Conservation (phyloP, 129 eudicot species). For the Cynara cardunculus region DNA sequence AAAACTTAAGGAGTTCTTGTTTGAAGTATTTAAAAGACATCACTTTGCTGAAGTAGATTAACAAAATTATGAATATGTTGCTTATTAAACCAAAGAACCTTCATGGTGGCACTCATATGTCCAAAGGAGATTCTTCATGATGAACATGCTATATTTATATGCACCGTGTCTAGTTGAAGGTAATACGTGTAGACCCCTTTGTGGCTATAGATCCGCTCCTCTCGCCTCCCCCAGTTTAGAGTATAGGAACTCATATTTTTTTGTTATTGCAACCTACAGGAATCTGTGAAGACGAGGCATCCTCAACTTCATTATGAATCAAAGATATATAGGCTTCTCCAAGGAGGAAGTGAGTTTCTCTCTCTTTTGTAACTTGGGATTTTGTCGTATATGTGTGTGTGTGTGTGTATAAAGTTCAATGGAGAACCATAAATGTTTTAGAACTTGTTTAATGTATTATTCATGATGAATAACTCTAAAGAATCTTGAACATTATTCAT, state of each 20-base stretch:
- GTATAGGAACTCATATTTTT: neutral
- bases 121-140: neutral
- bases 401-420: neutral
- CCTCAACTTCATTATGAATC: slow-evolving; percentile 91
- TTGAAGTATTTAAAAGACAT: neutral
- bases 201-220: neutral
- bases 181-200: neutral
- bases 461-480: neutral
- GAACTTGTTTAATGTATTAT: neutral
- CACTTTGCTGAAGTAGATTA: neutral
- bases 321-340: slow-evolving; percentile 74
- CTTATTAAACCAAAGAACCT: neutral
- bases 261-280: slow-evolving; percentile 34
- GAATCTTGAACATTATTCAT: no score
- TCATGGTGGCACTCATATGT: neutral
- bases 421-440: neutral
- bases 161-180: neutral
- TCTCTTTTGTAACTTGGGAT: neutral
- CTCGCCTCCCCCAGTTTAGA: neutral
- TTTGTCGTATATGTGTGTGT: neutral
- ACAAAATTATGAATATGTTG: neutral
- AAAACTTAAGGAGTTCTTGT: neutral
- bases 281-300: slow-evolving; percentile 74
- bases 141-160: neutral
- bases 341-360: slow-evolving; percentile 79